Conservation (phyloP, 2,329 filamentous ascomycete species). For the Xylariaceae sp. region DNA sequence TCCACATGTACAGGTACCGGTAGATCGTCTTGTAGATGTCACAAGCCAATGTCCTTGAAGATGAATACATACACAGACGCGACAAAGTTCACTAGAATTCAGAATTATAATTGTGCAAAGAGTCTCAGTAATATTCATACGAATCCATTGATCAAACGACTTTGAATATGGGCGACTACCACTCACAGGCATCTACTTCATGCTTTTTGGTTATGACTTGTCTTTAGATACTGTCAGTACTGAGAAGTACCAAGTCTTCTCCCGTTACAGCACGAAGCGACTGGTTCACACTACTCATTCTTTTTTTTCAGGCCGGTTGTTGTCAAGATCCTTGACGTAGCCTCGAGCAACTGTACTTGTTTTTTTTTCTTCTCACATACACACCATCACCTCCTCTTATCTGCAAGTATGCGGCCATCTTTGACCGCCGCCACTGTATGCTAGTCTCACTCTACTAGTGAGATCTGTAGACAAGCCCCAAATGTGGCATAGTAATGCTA, state of each 20-base stretch:
- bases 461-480: slow-evolving; percentile 21
- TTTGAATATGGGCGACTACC: no score
- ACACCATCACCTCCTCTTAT: slow-evolving; percentile 21
- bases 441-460: slow-evolving; percentile 19
- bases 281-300: slow-evolving; percentile 3
- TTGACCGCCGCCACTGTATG: slow-evolving; percentile 6
- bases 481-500: slow-evolving; percentile 22
- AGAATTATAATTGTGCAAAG: neutral
- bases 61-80: no score
- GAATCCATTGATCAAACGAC: slow-evolving; percentile 7
- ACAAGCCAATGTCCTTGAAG: no score
- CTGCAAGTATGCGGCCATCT: slow-evolving; percentile 7
- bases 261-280: slow-evolving; percentile 4
- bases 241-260: slow-evolving; percentile 18
- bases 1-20: neutral
- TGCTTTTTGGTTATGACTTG: no score
- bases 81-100: neutral
- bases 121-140: no score
- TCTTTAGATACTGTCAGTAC: slow-evolving; percentile 23
- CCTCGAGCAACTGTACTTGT: slow-evolving; percentile 2
- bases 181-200: no score
- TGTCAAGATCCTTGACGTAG: slow-evolving; percentile 7
- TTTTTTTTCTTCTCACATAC: slow-evolving; percentile 8
- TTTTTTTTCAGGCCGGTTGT: slow-evolving; percentile 7
- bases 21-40: no score